Evolutionary conservation across 768 basidiomycete species (phyloP), one percentile per base, ranked within the genome.

Genomic region (Tephrocybe sp.): DNA sequence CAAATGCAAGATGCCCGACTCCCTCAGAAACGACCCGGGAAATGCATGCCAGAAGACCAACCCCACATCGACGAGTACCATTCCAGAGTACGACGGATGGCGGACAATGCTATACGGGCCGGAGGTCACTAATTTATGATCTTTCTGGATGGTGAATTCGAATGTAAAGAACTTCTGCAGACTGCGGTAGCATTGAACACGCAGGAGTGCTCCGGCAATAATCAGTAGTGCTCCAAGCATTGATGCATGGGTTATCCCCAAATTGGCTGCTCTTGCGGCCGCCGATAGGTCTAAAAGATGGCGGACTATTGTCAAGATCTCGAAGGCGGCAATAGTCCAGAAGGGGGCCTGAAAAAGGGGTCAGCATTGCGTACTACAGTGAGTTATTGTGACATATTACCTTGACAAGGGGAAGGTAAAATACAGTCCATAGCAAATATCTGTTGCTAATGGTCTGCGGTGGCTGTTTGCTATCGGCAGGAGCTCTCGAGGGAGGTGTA

Each of bases 101-200:
- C 70, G 67, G 5, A 68, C 66, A 26, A 68, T 44, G 21, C 54
- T 42, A 51, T 71, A 71, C 6, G 69, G 68, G 1, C 69, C 66
- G 0, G 54, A 60, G 2, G 65, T 69, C 16, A 70, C 52, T 22
- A 68, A 55, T 24, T 53, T 53, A 37, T 68, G 64, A 22, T 61
- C 56, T n/a, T 57, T 51, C 24, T 49, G 54, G 21, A 64, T 55
- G 49, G 66, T 66, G 28, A 73, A 55, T 30, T 75, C 66, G 49
- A 71, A 72, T 16, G 72, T 76, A 63, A 76, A 77, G 27, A 67
- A 56, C 11, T 53, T 42, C 12, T 69, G 69, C 24, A 76, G 62
- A 11, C 56, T 55, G 13, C 54, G 66, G 53, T 67, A 75, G 51
- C 69, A 76, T 46, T 57, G 58, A 11, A 69, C 28, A 22, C 73